A percentile compares a stretch with the other conserved stretches of the same genome.
Conservation (phyloP, 1,139 yeast genomes). For the Taiozyma sp. region DNA sequence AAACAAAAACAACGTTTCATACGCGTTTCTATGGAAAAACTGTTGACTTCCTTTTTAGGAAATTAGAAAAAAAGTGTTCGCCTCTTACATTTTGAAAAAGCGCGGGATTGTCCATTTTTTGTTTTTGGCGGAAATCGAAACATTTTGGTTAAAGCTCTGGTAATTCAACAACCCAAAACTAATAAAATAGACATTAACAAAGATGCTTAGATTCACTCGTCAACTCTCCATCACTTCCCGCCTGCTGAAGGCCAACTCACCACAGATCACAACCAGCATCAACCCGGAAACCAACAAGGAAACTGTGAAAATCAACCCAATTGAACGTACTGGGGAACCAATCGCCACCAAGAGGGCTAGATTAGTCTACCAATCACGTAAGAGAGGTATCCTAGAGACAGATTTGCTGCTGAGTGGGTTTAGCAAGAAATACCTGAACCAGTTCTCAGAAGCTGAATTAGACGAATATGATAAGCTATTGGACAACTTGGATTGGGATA, state of each 20-base stretch:
- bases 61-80: background rate
- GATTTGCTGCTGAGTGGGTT: constrained; percentile 82
- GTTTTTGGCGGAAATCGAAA: background rate
- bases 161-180: too few relatives aligned
- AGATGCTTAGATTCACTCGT: background rate
- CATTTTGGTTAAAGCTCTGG: too few relatives aligned
- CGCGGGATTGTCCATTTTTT: constrained; percentile 1
- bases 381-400: constrained; percentile 93
- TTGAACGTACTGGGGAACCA: constrained; percentile 71
- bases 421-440: constrained; percentile 66
- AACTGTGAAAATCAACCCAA: constrained; percentile 54
- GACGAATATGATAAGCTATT: constrained; percentile 82
- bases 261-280: constrained; percentile 15
- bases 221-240: background rate
- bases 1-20: background rate
- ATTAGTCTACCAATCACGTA: constrained; percentile 84
- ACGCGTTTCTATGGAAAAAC: background rate
- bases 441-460: constrained; percentile 60
- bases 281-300: constrained; percentile 15
- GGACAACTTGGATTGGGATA: constrained; percentile 98
- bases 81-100: background rate
- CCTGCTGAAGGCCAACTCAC: constrained; percentile 11
- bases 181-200: background rate
- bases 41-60: constrained; percentile 12
- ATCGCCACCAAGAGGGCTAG: constrained; percentile 79